Percentiles rank a stretch among this genome's conserved stretches.
Conservation (phyloP, 2,329 filamentous ascomycete species). For the Blastomyces silverae region DNA sequence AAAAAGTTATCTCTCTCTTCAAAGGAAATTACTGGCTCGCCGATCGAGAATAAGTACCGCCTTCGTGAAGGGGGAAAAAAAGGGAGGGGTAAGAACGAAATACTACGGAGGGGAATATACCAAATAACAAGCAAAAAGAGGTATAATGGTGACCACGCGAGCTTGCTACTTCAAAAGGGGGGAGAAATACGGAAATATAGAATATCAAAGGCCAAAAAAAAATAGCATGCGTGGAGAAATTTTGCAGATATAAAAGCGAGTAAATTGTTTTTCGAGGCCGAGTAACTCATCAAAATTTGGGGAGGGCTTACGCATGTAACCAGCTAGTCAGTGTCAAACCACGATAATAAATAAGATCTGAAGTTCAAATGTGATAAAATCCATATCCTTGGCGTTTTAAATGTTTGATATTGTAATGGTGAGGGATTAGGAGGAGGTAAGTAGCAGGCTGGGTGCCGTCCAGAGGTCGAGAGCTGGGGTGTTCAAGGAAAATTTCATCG, state of each 20-base stretch:
- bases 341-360: not conserved
- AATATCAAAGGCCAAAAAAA: not conserved
- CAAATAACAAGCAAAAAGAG: not conserved
- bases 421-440: not conserved
- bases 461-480: not conserved
- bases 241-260: not conserved
- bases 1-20: not conserved
- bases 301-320: not conserved
- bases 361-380: not conserved
- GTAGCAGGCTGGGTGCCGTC: not conserved
- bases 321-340: not conserved
- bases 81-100: not conserved
- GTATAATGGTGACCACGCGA: slow-evolving; percentile 6
- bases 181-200: not conserved
- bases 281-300: not conserved
- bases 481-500: slow-evolving; percentile 5
- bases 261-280: not conserved
- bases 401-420: not conserved
- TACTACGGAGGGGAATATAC: slow-evolving; percentile 10
- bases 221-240: not conserved
- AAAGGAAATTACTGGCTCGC: not conserved
- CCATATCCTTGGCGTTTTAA: not conserved
- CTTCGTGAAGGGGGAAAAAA: not conserved
- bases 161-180: slow-evolving; percentile 6
- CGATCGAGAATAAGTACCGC: not conserved